These are phyloP conservation scores for Thielaviopsis populi DNA, from an alignment of 2,329 filamentous ascomycete genomes.

Conservation along the genomic window DNA sequence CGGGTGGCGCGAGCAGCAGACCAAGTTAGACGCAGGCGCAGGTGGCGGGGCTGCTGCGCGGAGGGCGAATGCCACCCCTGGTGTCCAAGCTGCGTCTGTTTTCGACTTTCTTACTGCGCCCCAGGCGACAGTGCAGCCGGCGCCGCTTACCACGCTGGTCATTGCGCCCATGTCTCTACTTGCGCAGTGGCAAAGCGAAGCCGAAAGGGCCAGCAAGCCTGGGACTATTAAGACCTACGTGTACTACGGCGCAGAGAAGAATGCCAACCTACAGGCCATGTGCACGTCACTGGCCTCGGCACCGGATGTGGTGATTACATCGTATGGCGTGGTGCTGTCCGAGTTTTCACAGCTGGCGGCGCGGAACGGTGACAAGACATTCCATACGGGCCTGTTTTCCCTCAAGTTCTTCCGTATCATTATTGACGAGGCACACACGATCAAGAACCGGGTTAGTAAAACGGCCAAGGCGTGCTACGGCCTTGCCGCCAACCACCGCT, in stretches of 20 bases:
- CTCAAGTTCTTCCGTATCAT: constrained; percentile 91
- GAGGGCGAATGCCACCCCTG: neutral
- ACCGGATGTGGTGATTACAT: constrained; percentile 85
- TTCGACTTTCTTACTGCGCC: constrained; percentile 8
- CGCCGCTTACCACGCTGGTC: constrained; percentile 81
- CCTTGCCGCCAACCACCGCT: constrained; percentile 68
- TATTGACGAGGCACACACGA: constrained; percentile 85
- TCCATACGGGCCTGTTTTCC: constrained; percentile 67
- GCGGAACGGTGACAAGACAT: constrained; percentile 46
- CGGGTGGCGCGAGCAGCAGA: neutral
- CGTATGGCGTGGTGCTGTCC: constrained; percentile 80
- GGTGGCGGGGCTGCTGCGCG: neutral
- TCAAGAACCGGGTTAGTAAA: constrained; percentile 83
- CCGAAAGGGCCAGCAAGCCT: constrained; percentile 72
- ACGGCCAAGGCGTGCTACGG: constrained; percentile 93
- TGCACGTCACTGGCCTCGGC: constrained; percentile 67
- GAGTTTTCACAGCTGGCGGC: constrained; percentile 43
- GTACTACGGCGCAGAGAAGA: constrained; percentile 85
- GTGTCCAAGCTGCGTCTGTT: neutral
- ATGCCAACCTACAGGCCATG: constrained; percentile 58
- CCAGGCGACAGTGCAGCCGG: constrained; percentile 37
- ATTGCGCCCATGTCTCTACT: constrained; percentile 94
- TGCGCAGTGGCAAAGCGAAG: constrained; percentile 95
- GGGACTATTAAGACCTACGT: constrained; percentile 73
- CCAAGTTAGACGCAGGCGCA: neutral